phyloP scores from a whole-genome alignment of 2,329 filamentous ascomycete species.

The Tolypocladium ovalisporum region DNA sequence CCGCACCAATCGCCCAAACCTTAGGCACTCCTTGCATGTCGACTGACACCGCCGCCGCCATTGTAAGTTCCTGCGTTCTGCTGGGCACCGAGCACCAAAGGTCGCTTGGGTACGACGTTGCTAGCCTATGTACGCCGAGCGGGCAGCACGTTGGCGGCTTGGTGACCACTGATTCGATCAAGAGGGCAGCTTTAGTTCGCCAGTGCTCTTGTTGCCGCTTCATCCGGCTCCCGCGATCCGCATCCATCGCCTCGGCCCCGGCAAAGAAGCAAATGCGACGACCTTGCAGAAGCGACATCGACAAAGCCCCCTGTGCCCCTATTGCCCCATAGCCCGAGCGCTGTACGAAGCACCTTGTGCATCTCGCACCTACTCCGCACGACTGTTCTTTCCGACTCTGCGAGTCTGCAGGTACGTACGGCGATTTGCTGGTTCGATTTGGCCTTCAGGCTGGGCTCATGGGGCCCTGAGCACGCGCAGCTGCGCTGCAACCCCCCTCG shows the following conservation, averaged over 20 bases:
- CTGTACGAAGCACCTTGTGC: background rate
- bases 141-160: background rate
- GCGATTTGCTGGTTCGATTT: background rate
- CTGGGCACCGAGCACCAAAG: too few species aligned
- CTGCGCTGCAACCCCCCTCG: background rate
- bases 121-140: background rate
- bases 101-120: background rate
- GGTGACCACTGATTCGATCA: background rate
- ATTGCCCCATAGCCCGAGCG: background rate
- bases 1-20: background rate
- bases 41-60: too few species aligned
- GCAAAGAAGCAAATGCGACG: background rate
- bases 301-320: background rate
- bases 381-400: too few species aligned
- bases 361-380: too few species aligned
- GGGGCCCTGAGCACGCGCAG: background rate
- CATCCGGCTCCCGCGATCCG: background rate
- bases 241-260: background rate
- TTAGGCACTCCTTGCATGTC: background rate
- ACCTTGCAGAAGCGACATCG: background rate
- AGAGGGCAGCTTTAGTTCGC: background rate
- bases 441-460: background rate
- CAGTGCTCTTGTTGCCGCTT: background rate
- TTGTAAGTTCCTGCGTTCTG: too few species aligned
- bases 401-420: background rate